These are phyloP conservation scores for Capniomyces stellatus DNA, from an alignment of 371 early-diverging fungal species.

Conservation along the genomic window DNA sequence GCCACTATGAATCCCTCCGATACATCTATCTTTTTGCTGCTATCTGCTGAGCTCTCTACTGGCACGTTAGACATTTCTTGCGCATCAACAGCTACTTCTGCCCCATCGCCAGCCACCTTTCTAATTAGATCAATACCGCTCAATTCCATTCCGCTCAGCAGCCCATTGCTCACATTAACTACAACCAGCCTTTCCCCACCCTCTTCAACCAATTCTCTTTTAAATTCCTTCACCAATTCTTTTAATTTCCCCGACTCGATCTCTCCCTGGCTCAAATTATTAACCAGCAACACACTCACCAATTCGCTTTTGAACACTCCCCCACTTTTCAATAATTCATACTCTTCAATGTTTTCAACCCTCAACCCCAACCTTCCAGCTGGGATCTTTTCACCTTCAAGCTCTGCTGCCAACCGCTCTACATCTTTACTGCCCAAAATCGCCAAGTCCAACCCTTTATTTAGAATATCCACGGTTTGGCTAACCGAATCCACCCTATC, in stretches of 20 bases:
- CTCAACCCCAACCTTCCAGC: neutral
- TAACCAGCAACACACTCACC: neutral
- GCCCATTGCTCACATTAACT: neutral
- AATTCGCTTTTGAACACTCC: neutral
- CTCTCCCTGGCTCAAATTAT: neutral
- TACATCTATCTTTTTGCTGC: neutral
- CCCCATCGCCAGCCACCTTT: neutral
- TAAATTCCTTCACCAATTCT: neutral
- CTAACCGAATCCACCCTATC: neutral
- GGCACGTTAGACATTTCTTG: neutral
- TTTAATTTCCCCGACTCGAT: neutral
- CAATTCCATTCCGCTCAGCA: neutral
- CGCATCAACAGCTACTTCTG: neutral
- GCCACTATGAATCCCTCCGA: slow-evolving; percentile 43
- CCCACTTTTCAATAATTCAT: neutral
- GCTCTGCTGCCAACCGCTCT: neutral
- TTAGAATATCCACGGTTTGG: neutral
- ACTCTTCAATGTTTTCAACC: neutral
- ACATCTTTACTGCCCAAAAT: neutral
- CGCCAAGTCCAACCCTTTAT: neutral
- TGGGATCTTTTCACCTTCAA: neutral
- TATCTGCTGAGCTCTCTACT: neutral
- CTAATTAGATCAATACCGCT: neutral
- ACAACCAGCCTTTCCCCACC: neutral
- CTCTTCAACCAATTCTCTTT: neutral